Evolutionary conservation across 1,139 yeast genomes (phyloP), one percentile per base, ranked within the genome.

Genomic region (Hansenula anomala): DNA sequence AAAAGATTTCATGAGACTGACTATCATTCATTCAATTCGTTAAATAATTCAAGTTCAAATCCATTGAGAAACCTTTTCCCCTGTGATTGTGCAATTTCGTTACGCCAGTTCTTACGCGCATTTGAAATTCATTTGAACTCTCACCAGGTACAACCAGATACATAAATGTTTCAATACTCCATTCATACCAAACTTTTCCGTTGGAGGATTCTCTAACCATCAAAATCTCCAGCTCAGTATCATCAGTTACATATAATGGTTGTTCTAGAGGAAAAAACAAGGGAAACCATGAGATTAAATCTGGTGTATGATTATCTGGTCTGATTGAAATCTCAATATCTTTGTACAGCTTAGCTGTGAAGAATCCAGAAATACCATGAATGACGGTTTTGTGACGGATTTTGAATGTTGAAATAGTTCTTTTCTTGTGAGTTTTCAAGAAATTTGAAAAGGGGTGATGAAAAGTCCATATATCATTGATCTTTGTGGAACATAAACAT

Each of bases 301-400:
- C 79, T 58, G 77, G 70, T 3, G 92, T 80, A 26, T 64, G 66
- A 52, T 47, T 53, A 47, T 67, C 67, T 0, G 85, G 85, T 7
- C 70, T 59, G 15, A 75, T 80, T 7, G 83, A 73, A 6, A 89
- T 62, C 17, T 59, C 61, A 26, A 81, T 65, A 36, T 76, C 79
- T 1, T 72, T 75, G 56, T 78, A 85, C 14, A 89, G 66, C 1
- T 61, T 70, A 1, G 94, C 79, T n/a, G 70, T 69, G 54, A 90
- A 89, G 53, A 68, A 79, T 0, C 96, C 97, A 8, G 80, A 67
- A 33, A 90, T 60, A 0, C 92, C 96, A 56, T 87, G 90, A 8
- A 86, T 57, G 12, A 69, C 71, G 3, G 79, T 71, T 41, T 73
- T 70, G 35, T 68, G 60, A 10, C 68, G 60, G 8, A 69, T 56